Percentiles rank a stretch among this genome's conserved stretches.
Evolutionary conservation across 73 alveolate genomes (phyloP).

Genomic region (Diophrys sp.): DNA sequence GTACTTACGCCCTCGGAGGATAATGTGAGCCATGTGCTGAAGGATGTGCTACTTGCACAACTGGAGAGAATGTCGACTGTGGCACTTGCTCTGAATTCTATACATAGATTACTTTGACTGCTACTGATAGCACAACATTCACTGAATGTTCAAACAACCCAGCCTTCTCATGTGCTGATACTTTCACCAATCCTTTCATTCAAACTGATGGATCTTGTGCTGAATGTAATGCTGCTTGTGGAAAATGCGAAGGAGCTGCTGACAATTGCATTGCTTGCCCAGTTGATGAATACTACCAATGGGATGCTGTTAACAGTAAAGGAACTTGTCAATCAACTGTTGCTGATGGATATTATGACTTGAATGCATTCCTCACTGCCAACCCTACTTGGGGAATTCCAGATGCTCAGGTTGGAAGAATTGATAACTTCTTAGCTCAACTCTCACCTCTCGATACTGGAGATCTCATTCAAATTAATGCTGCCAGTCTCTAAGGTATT

Average conservation of each 20-base stretch:
- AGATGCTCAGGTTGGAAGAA: background rate
- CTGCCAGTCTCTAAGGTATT: background rate
- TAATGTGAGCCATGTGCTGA: no score
- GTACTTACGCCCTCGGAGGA: background rate
- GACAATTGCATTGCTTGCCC: background rate
- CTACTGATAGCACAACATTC: background rate
- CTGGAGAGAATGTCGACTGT: background rate
- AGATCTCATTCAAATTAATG: background rate
- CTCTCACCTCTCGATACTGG: background rate
- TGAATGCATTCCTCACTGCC: background rate
- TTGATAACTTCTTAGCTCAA: background rate
- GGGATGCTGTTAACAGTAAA: background rate
- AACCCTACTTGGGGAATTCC: background rate
- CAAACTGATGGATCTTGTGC: background rate
- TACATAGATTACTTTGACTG: background rate
- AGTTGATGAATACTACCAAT: background rate
- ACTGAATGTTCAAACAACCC: background rate
- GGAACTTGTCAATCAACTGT: background rate
- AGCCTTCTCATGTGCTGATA: no score
- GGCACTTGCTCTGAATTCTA: background rate
- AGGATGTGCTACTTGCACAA: no score
- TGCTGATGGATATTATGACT: background rate
- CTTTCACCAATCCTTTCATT: no score
- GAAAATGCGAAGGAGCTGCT: background rate
- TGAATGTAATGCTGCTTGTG: background rate